phyloP scores from a whole-genome alignment of 106 monocot species.

The Dioscorea dumetorum region DNA sequence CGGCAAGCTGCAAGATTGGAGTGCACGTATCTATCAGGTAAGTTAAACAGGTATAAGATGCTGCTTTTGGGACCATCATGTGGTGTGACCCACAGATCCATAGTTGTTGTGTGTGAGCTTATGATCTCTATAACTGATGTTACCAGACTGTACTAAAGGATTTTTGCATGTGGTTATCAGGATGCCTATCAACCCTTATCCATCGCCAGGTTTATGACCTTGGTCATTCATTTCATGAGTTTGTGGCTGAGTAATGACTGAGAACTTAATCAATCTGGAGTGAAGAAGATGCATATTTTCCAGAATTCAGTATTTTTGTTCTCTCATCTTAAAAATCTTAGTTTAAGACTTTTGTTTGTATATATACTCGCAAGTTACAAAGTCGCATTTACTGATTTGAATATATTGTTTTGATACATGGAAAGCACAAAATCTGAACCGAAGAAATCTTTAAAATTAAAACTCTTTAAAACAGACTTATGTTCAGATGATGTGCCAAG shows the following conservation, averaged over 20 bases:
- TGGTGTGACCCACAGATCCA: neutral
- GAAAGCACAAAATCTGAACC: neutral
- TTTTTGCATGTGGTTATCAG: too few relatives aligned
- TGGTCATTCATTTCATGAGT: too few relatives aligned
- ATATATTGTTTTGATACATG: neutral
- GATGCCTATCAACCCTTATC: too few relatives aligned
- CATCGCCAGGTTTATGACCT: too few relatives aligned
- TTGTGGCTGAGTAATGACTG: too few relatives aligned
- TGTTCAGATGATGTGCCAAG: neutral
- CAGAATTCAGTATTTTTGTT: too few relatives aligned
- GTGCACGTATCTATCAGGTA: slow-evolving; percentile 38
- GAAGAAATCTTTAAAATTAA: neutral
- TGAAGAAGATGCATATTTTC: too few relatives aligned
- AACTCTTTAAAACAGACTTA: neutral
- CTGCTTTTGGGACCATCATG: neutral
- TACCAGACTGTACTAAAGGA: neutral
- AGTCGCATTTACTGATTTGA: neutral
- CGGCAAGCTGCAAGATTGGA: slow-evolving; percentile 47
- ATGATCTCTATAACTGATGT: neutral
- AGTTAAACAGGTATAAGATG: neutral
- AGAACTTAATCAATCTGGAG: too few relatives aligned
- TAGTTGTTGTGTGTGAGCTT: neutral
- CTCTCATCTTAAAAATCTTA: too few relatives aligned
- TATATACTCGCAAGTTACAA: too few relatives aligned
- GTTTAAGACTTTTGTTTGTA: too few relatives aligned